These are phyloP conservation scores for Eutrema heterophyllum DNA, from an alignment of 345 rosid species.

Conservation along the genomic window DNA sequence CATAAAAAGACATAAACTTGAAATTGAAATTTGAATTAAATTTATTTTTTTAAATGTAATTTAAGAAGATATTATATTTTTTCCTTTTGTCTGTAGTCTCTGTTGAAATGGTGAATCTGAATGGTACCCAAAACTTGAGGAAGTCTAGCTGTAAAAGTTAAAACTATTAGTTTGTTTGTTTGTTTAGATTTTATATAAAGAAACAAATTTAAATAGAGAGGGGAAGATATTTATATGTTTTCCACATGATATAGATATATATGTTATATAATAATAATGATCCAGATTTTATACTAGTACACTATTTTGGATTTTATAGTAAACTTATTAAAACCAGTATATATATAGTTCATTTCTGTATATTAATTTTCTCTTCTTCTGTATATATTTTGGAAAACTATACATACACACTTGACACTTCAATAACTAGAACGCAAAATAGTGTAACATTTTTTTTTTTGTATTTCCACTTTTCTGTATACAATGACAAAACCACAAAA, in stretches of 20 bases:
- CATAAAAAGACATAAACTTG: too few species aligned
- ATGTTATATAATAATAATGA: not conserved
- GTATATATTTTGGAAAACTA: not conserved
- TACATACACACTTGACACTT: not conserved
- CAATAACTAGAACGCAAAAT: constrained; percentile 5
- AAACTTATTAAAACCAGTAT: not conserved
- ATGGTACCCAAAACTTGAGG: not conserved
- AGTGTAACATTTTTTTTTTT: not conserved
- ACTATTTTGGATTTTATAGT: not conserved
- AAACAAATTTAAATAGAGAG: not conserved
- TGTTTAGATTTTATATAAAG: not conserved
- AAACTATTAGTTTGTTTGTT: not conserved
- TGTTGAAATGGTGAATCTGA: not conserved
- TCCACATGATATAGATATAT: not conserved
- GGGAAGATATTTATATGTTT: not conserved
- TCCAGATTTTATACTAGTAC: not conserved
- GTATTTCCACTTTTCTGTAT: not conserved
- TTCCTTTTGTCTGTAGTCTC: not conserved
- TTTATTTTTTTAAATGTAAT: not conserved
- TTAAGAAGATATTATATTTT: not conserved
- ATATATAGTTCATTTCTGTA: not conserved
- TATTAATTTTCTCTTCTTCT: not conserved
- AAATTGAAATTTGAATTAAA: not conserved
- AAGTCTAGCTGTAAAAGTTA: not conserved
- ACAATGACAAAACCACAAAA: not conserved